Percentiles rank a stretch among this genome's conserved stretches.
Evolutionary conservation across 192 early-diverging fungal species (phyloP).

Genomic region (Geosiphon pyriformis): DNA sequence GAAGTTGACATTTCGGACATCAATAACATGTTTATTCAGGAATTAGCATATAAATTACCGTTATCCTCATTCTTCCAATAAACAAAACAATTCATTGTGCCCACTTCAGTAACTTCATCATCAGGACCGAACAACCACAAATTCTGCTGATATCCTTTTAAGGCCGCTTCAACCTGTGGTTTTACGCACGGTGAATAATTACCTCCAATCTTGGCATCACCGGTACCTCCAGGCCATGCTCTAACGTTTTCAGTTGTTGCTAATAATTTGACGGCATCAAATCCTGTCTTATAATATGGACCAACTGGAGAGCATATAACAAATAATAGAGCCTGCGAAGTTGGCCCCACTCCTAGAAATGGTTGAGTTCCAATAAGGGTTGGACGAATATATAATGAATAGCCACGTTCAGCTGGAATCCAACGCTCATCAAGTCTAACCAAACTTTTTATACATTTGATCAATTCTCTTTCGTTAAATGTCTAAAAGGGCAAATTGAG

Average conservation of each 20-base stretch:
- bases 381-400: conserved; percentile 90
- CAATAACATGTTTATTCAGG: no score
- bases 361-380: conserved; percentile 90
- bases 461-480: conserved; percentile 73
- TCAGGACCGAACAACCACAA: conserved; percentile 91
- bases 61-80: conserved; percentile 80
- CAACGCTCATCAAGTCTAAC: conserved; percentile 76
- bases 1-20: no score
- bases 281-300: conserved; percentile 95
- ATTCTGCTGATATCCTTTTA: conserved; percentile 88
- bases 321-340: conserved; percentile 74
- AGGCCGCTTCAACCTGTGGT: conserved; percentile 82
- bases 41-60: conserved; percentile 24
- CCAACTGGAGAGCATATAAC: conserved; percentile 90
- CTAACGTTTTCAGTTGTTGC: conserved; percentile 82
- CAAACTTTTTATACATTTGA: conserved; percentile 80
- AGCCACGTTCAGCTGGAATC: conserved; percentile 89
- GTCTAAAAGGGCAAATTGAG: conserved; percentile 26
- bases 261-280: conserved; percentile 78
- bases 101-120: conserved; percentile 88
- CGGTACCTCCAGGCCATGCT: conserved; percentile 94
- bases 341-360: conserved; percentile 75
- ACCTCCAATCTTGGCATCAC: conserved; percentile 86
- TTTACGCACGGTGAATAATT: conserved; percentile 81
- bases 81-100: conserved; percentile 96